A percentile compares a stretch with the other conserved stretches of the same genome.
phyloP scores from a whole-genome alignment of 139 green algal species.

The Edaphochlamys debaryana region DNA sequence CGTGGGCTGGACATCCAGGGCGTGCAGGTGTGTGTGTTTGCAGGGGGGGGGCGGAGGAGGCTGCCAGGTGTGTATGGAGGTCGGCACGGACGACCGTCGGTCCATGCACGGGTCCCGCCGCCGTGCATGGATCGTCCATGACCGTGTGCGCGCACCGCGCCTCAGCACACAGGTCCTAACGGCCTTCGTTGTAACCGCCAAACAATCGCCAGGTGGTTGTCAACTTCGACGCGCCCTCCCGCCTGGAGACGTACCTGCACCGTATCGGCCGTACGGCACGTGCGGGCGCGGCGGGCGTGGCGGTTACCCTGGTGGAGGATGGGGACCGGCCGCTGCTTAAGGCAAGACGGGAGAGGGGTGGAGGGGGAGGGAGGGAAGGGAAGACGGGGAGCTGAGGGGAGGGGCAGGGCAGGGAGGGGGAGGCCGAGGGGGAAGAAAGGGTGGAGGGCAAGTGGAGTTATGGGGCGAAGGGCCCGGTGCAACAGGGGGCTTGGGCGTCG shows the following conservation, averaged over 20 bases:
- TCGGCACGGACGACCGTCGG: background rate
- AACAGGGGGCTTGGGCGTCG: too few relatives aligned
- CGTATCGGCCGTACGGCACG: constrained; percentile 87
- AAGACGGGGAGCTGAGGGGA: constrained; percentile 39
- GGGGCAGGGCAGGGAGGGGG: background rate
- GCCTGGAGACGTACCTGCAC: constrained; percentile 87
- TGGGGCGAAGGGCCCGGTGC: too few relatives aligned
- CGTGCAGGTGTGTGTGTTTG: constrained; percentile 84
- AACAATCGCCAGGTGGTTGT: constrained; percentile 76
- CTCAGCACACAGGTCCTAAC: too few relatives aligned
- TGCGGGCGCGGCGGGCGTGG: constrained; percentile 82
- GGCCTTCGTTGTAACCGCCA: too few relatives aligned
- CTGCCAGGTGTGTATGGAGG: background rate
- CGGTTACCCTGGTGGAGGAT: constrained; percentile 91
- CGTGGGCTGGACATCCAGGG: constrained; percentile 96
- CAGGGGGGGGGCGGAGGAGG: constrained; percentile 39
- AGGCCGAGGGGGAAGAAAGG: background rate
- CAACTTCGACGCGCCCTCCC: constrained; percentile 80
- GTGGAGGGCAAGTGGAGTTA: too few relatives aligned
- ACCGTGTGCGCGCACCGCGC: too few relatives aligned
- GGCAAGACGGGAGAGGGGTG: constrained; percentile 74
- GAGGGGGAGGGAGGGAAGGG: constrained; percentile 33
- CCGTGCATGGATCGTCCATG: too few relatives aligned
- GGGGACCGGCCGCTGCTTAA: constrained; percentile 85
- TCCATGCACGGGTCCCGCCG: background rate